Conservation (phyloP, 2,329 filamentous ascomycete species). For the Aureobasidium mangrovei region DNA sequence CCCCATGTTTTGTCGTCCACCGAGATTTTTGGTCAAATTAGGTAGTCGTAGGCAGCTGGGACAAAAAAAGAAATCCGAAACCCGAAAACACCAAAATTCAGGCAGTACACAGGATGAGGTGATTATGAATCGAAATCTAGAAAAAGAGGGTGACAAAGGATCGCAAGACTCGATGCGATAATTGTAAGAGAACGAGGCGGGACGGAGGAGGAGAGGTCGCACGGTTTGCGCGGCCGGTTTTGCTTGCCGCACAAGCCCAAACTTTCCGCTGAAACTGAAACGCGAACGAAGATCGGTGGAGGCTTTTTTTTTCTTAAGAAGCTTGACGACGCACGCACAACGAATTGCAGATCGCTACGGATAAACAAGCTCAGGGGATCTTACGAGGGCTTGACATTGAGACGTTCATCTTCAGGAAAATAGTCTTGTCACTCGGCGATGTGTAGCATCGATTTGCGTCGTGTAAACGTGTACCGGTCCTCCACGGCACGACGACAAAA, state of each 20-base stretch:
- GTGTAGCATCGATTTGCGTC: too few relatives aligned
- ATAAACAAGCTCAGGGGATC: not conserved
- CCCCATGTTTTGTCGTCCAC: not conserved
- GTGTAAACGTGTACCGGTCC: too few relatives aligned
- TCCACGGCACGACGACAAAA: not conserved
- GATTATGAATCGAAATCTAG: not conserved
- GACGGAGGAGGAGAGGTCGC: not conserved
- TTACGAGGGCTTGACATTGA: not conserved
- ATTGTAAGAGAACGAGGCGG: not conserved
- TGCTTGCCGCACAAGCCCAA: not conserved
- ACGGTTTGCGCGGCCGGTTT: constrained; percentile 4
- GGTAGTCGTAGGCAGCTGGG: not conserved
- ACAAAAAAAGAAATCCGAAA: not conserved
- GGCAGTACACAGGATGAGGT: not conserved
- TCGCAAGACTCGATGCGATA: not conserved
- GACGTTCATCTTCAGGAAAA: too few relatives aligned
- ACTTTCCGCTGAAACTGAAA: constrained; percentile 2
- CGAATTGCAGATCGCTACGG: not conserved
- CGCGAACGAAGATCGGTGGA: constrained; percentile 2
- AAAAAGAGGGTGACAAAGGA: not conserved
- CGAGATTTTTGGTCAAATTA: constrained; percentile 2
- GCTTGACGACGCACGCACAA: constrained; percentile 7
- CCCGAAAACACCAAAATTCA: not conserved
- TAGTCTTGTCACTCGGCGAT: too few relatives aligned
- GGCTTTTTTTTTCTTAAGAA: not conserved